Evolutionary conservation across 2,329 filamentous ascomycete species (phyloP), one percentile per base, ranked within the genome.

Genomic region (Fusarium irregulare): DNA sequence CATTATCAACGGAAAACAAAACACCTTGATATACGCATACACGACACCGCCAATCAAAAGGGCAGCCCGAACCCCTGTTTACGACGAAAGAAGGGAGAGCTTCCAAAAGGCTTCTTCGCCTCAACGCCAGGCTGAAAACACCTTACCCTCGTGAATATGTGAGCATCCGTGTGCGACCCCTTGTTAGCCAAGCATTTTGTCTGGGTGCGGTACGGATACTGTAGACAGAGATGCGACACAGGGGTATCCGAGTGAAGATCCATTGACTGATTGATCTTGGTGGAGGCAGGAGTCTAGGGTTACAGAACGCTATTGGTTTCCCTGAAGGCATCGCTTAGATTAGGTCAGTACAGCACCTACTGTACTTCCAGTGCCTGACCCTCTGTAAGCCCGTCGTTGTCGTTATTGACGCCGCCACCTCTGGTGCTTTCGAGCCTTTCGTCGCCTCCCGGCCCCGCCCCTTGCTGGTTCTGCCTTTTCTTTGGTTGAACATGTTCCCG

Each of bases 381-480:
- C 67, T 68, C 65, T 27, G 51, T 64, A 54, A 40, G 54, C 53
- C 64, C 64, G 58, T 60, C 59, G 66, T 63, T 50, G 57, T 67
- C 41, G 41, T 70, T 30, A 56, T 70, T 55, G 48, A 65, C 48
- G 49, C 58, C 66, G 66, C 62, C 67, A 68, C 67, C 54, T 61
- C 49, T 61, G 46, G 37, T 25, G 48, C 20, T 63, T 48, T 30
- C 28, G 12, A 30, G 28, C 28, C 28, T 30, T 13, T 53, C 45
- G 62, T 53, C 44, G 47, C 61, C 66, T 51, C 47, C 51, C 56
- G 47, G 50, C 61, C 58, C 65, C 66, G 23, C 54, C 60, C 47
- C 58, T 68, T 54, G 10, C n/a, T 21, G 28, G 18, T n/a, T 27
- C 65, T 66, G 28, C 27, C 55, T 42, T 47, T 16, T 63, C 51